Percentiles rank a stretch among this genome's conserved stretches.
These are phyloP conservation scores for Trypanosoma platydactyli DNA, from an alignment of 208 protist genomes.

Conservation along the genomic window DNA sequence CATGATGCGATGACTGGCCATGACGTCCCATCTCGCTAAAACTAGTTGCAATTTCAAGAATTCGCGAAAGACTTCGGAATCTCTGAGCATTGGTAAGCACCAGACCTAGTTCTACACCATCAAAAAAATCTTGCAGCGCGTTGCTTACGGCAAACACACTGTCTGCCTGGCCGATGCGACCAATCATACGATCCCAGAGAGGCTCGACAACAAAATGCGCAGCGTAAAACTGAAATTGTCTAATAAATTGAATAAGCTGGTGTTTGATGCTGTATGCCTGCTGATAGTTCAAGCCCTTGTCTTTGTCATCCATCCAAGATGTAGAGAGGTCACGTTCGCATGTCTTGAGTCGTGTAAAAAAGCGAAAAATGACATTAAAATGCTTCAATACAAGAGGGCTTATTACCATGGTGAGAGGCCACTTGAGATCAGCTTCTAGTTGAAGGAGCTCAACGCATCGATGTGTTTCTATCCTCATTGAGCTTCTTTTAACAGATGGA, in stretches of 20 bases:
- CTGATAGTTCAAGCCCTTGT: conserved; percentile 38
- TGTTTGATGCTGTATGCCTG: conserved; percentile 83
- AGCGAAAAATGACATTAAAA: conserved; percentile 82
- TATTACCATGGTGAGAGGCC: conserved; percentile 82
- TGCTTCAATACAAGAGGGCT: conserved; percentile 48
- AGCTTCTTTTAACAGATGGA: conserved; percentile 29
- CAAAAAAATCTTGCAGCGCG: conserved; percentile 77
- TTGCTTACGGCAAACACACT: conserved; percentile 70
- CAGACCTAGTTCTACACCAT: conserved; percentile 64
- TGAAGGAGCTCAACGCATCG: conserved; percentile 77
- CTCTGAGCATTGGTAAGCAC: conserved; percentile 68
- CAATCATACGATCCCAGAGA: conserved; percentile 74
- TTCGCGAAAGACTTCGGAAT: conserved; percentile 69
- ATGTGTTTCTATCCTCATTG: conserved; percentile 35
- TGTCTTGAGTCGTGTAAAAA: conserved; percentile 79
- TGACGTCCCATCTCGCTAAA: conserved; percentile 75
- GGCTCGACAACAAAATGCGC: conserved; percentile 88
- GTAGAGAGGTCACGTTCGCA: conserved; percentile 73
- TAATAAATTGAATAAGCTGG: conserved; percentile 83
- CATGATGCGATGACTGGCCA: conserved; percentile 46
- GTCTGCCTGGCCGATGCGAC: conserved; percentile 57
- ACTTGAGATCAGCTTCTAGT: conserved; percentile 81
- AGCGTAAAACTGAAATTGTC: conserved; percentile 89
- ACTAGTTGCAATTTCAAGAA: conserved; percentile 67
- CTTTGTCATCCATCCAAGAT: conserved; percentile 38